These are phyloP conservation scores for Ceratobasidium sp. DNA, from an alignment of 1,284 basidiomycete genomes.

Conservation along the genomic window DNA sequence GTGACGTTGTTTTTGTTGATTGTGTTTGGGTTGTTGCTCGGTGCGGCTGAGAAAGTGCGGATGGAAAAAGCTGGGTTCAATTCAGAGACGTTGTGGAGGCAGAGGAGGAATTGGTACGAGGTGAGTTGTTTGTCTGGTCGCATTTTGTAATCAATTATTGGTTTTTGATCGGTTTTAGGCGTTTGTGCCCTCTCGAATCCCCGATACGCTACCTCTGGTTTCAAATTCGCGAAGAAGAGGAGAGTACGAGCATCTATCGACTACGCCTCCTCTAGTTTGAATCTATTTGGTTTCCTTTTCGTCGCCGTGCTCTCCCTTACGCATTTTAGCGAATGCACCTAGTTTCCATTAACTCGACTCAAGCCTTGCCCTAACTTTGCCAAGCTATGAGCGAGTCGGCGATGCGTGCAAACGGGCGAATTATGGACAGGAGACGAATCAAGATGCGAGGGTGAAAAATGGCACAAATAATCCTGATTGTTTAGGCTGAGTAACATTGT, in stretches of 20 bases:
- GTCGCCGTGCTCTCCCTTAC: no score
- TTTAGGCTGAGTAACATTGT: background rate
- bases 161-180: conserved; percentile 1
- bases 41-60: conserved; percentile 83
- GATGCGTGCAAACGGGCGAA: no score
- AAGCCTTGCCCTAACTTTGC: no score
- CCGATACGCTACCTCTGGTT: conserved; percentile 22
- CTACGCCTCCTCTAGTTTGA: conserved; percentile 26
- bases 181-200: conserved; percentile 34
- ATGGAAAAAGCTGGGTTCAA: conserved; percentile 77
- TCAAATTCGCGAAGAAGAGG: conserved; percentile 34
- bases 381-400: no score
- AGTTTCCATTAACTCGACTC: no score
- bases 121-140: background rate
- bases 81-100: conserved; percentile 34
- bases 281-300: background rate
- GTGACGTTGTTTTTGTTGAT: conserved; percentile 90
- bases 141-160: background rate
- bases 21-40: conserved; percentile 84
- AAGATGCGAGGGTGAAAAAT: background rate
- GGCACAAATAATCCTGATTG: no score
- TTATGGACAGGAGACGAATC: no score
- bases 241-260: conserved; percentile 35
- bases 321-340: no score
- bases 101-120: conserved; percentile 44